Conservation (phyloP, 2,329 filamentous ascomycete genomes). For the Fusarium burgessii region DNA sequence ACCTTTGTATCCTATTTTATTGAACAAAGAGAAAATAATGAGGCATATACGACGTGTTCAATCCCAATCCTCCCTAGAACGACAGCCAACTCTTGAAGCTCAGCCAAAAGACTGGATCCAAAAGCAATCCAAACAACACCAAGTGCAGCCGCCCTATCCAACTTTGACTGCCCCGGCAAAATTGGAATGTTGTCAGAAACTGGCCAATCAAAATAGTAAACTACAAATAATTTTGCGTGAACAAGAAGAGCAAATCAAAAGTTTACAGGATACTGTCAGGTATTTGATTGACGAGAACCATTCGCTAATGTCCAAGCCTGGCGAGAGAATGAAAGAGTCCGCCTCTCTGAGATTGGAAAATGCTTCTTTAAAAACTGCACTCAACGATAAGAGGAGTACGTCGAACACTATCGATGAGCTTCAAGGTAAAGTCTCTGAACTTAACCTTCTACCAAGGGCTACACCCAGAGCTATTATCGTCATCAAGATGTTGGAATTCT, state of each 20-base stretch:
- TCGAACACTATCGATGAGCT: slow-evolving; percentile 1
- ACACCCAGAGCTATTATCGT: neutral
- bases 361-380: neutral
- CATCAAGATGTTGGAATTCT: neutral
- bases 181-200: neutral
- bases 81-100: neutral
- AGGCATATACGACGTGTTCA: neutral
- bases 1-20: neutral
- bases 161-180: neutral
- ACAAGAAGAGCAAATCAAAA: neutral
- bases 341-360: neutral
- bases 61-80: neutral
- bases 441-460: neutral
- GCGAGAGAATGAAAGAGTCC: neutral
- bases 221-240: neutral
- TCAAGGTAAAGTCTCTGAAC: neutral
- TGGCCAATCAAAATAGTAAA: neutral
- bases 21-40: neutral
- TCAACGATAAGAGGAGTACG: neutral
- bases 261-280: neutral
- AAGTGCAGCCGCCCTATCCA: neutral
- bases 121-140: neutral
- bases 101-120: neutral
- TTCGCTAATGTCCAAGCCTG: neutral
- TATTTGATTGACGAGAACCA: neutral